Percentiles rank a stretch among this genome's conserved stretches.
Conservation (phyloP, 1,139 yeast species). For the Scheffersomyces titani region DNA sequence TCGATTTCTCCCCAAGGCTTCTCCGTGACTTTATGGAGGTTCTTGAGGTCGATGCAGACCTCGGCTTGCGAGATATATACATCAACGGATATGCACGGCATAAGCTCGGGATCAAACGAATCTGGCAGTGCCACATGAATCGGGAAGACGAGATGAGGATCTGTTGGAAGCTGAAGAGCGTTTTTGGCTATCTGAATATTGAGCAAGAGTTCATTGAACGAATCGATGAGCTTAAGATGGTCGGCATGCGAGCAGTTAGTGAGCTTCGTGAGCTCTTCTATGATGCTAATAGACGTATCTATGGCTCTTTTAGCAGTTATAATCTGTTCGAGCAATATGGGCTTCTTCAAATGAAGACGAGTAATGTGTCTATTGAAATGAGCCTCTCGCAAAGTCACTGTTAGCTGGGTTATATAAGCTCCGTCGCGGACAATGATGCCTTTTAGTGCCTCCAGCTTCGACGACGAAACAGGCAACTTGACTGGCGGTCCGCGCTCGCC, state of each 20-base stretch:
- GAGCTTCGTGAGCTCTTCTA: conserved; percentile 18
- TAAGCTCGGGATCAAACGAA: conserved; percentile 36
- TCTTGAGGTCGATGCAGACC: conserved; percentile 44
- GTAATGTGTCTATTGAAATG: conserved; percentile 34
- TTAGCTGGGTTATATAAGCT: conserved; percentile 34
- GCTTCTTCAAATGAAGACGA: conserved; percentile 27
- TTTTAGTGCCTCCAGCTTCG: conserved; percentile 41
- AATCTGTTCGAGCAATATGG: conserved; percentile 36
- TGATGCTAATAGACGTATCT: conserved; percentile 28
- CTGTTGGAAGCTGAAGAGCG: conserved; percentile 43
- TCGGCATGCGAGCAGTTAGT: conserved; percentile 6
- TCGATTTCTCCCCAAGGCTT: conserved; percentile 47
- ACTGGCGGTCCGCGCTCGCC: conserved; percentile 40
- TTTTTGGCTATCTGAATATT: conserved; percentile 37
- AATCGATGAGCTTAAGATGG: conserved; percentile 18
- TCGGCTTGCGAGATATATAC: conserved; percentile 48
- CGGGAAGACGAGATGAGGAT: conserved; percentile 46
- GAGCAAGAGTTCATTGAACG: conserved; percentile 26
- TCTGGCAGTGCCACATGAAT: conserved; percentile 26
- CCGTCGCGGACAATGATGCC: conserved; percentile 48
- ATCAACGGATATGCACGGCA: conserved; percentile 36
- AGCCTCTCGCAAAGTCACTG: conserved; percentile 27
- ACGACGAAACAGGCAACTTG: conserved; percentile 40
- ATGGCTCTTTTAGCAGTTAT: conserved; percentile 33
- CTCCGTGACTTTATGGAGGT: conserved; percentile 37